These are phyloP conservation scores for Inosperma sp. DNA, from an alignment of 768 basidiomycete genomes.

Conservation along the genomic window DNA sequence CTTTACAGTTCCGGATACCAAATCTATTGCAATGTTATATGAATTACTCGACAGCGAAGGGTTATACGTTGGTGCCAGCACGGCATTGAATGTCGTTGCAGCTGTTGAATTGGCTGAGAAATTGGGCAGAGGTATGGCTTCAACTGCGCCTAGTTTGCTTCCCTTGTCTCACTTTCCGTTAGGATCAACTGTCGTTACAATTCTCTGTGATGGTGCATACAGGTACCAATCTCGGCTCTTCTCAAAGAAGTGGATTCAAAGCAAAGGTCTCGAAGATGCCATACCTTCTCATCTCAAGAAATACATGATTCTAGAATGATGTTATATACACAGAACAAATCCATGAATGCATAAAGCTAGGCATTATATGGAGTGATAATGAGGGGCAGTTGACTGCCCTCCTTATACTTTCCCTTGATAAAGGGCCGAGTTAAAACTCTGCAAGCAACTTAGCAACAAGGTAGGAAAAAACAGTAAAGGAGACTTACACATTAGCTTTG, in stretches of 20 bases:
- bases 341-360: background rate
- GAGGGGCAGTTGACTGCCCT: slow-evolving; percentile 62
- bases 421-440: slow-evolving; percentile 68
- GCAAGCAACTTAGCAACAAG: background rate
- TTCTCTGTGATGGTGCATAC: slow-evolving; percentile 94
- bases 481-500: slow-evolving; percentile 61
- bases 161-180: slow-evolving; percentile 1
- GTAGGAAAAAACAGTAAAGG: background rate
- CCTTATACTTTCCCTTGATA: slow-evolving; percentile 45
- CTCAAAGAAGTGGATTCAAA: slow-evolving; percentile 85
- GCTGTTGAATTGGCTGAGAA: slow-evolving; percentile 83
- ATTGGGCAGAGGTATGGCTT: slow-evolving; percentile 67
- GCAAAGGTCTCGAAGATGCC: slow-evolving; percentile 69
- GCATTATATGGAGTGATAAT: slow-evolving; percentile 38
- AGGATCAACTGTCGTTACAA: slow-evolving; percentile 84
- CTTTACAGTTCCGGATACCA: slow-evolving; percentile 79
- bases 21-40: slow-evolving; percentile 92
- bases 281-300: slow-evolving; percentile 85
- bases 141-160: background rate
- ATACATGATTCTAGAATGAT: slow-evolving; percentile 79
- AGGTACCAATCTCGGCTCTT: slow-evolving; percentile 96
- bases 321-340: background rate
- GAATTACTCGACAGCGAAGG: slow-evolving; percentile 89
- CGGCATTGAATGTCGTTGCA: slow-evolving; percentile 92
- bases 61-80: slow-evolving; percentile 89